Base-by-base conservation (phyloP, 2,329 filamentous ascomycete genomes). In the Neocatenulostroma microsporum region DNA sequence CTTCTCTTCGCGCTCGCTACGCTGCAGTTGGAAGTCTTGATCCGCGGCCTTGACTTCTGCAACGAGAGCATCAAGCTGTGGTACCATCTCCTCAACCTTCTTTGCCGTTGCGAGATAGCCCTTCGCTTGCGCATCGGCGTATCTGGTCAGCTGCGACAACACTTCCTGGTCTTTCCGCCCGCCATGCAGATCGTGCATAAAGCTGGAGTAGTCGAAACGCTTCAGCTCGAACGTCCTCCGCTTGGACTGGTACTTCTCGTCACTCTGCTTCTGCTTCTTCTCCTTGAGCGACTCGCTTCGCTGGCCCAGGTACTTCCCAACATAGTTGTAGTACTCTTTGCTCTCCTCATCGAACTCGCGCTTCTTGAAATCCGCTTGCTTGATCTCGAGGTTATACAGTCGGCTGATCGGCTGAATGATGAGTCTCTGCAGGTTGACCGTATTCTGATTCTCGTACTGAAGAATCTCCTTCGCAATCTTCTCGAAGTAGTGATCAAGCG, bases 91-190 rank as follows among this genome's bases (percentile, higher is more conserved):
- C 47, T 94, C 88, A 33, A 98, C 81, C 60, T 82, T 94, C 61
- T 88, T 88, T 10, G 89, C 82, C 0, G 88, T 82, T 1, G 74
- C 68, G 35, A 96, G 68, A 54, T 94, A 96, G 41, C 76, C 80
- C 52, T 77, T 81, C 12, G 91, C 85, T 57, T 98, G 91, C 3
- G 82, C 78, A 57, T 94, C 87, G 8, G 93, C 93, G 58, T 88
- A 98, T 57, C 82, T 89, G 2, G 91, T 98, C 21, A 98, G 71
- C 56, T 95, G 84, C 1, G 89, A 96, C 20, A 98, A 64, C 4
- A 98, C 84, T 59, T 98, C 91, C 56, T 96, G 91, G 54, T 98
- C 91, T 60, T 96, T 98, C 44, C 91, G 81, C n/a, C 91, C 91
- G 20, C 91, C 91, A 46, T 96, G 91, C n/a, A 98, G 72, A 66